Evolutionary conservation across 2,329 filamentous ascomycete species (phyloP), one percentile per base, ranked within the genome.

Genomic region (Teratosphaeria nubilosa): DNA sequence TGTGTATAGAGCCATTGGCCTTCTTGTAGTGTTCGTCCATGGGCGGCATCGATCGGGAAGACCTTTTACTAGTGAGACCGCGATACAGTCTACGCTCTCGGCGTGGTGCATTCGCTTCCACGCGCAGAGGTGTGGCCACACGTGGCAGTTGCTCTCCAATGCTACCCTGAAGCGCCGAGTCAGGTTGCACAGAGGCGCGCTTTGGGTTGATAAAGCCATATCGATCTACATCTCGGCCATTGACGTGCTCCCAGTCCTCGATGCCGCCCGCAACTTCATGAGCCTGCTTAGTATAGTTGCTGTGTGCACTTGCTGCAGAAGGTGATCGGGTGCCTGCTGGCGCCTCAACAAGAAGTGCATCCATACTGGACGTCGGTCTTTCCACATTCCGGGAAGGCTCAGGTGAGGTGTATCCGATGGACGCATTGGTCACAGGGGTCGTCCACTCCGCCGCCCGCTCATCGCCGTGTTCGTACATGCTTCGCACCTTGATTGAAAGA

Each of bases 161-260:
- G 4, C 66, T 54, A 3, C 59, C 63, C 31, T 60, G 54, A 22
- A 31, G 30, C 22, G 5, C 32, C 11, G 56, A 62, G 3, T 66
- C 65, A 10, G 61, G 69, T 25, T 70, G 66, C 4, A 75, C 74
- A 9, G 66, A 60, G 14, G 63, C 61, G 59, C 72, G 75, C 51
- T 69, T 73, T 3, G 76, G 75, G 14, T 79, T 69, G 60, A 86
- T 86, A 71, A 86, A 86, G 10, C 84, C 84, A 67, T 86, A 86
- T 59, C 84, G 77, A 68, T 86, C 84, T 3, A 86, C 82, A 61
- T 85, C 79, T 14, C 74, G 79, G 5, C 76, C 80, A 20, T 80
- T 75, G 11, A 86, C 72, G 68, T 86, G 78, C 60, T 82, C 77
- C 83, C 83, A 86, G 63, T 86, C 83, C 62, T 86, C 84, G 54